phyloP scores from a whole-genome alignment of 306 rosid genomes.

The Canavalia gladiata region DNA sequence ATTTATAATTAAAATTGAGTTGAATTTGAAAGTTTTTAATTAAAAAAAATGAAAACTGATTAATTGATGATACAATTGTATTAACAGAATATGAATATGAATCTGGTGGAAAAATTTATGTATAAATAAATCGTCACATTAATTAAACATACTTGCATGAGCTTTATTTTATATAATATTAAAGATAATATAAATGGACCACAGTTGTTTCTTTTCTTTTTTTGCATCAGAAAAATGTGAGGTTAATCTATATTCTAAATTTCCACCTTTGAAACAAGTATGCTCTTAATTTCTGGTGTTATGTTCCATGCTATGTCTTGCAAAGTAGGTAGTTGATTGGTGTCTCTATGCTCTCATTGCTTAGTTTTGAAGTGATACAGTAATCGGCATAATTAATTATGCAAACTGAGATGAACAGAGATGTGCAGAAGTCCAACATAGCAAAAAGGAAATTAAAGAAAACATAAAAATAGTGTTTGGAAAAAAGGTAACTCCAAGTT shows the following conservation, averaged over 20 bases:
- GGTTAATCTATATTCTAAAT: constrained; percentile 30
- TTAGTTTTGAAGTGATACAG: constrained; percentile 55
- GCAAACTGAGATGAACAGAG: constrained; percentile 39
- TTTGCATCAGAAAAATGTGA: constrained; percentile 12
- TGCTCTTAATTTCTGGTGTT: constrained; percentile 47
- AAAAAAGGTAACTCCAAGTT: constrained; percentile 49
- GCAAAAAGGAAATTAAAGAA: constrained; percentile 39
- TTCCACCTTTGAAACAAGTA: constrained; percentile 36
- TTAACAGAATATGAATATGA: neutral
- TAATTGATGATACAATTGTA: neutral
- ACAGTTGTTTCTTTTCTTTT: neutral
- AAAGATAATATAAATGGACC: neutral
- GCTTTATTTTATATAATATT: neutral
- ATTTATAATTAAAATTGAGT: neutral
- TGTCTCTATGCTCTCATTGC: constrained; percentile 49
- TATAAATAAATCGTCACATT: neutral
- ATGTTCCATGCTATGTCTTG: constrained; percentile 43
- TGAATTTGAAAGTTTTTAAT: neutral
- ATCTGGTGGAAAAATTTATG: neutral
- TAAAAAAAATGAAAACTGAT: neutral
- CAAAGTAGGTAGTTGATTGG: constrained; percentile 24
- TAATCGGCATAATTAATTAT: neutral
- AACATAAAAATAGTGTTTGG: constrained; percentile 6
- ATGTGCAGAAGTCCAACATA: constrained; percentile 46
- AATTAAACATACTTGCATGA: neutral